These are phyloP conservation scores for Daedalea quercina DNA, from an alignment of 768 basidiomycete species.

Conservation along the genomic window DNA sequence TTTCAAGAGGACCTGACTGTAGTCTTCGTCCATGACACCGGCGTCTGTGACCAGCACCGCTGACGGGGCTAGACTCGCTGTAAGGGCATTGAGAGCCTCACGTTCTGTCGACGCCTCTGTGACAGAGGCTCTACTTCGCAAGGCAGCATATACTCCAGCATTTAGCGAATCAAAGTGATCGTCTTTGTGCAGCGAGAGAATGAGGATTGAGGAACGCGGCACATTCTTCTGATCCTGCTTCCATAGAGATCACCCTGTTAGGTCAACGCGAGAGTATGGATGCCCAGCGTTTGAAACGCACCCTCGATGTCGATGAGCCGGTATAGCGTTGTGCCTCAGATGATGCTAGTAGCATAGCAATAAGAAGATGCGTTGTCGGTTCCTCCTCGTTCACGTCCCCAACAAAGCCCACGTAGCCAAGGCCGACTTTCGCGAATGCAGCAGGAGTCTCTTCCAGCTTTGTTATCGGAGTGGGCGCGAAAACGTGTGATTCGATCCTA, in stretches of 20 bases:
- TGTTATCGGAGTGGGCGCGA: slow-evolving; percentile 4
- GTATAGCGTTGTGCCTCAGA: too few relatives aligned
- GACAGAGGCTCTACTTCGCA: slow-evolving; percentile 2
- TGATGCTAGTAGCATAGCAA: slow-evolving; percentile 1
- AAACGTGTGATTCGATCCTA: slow-evolving; percentile 18
- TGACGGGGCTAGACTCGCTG: background rate
- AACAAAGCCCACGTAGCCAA: slow-evolving; percentile 31
- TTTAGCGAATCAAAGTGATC: too few relatives aligned
- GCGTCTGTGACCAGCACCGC: slow-evolving; percentile 32
- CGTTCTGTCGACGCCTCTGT: background rate
- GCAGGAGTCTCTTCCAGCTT: slow-evolving; percentile 20
- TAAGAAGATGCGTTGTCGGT: background rate
- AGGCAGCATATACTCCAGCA: too few relatives aligned
- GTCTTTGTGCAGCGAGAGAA: too few relatives aligned
- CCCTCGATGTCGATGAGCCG: too few relatives aligned
- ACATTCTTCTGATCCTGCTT: too few relatives aligned
- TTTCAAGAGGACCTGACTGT: slow-evolving; percentile 4
- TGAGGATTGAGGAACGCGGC: too few relatives aligned
- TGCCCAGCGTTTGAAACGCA: too few relatives aligned
- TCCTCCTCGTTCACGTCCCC: slow-evolving; percentile 29
- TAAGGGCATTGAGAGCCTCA: background rate
- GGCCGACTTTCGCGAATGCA: slow-evolving; percentile 7
- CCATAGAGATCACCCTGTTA: too few relatives aligned
- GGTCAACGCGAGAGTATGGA: too few relatives aligned
- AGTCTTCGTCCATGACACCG: slow-evolving; percentile 21